Base-by-base conservation (phyloP, 2,329 filamentous ascomycete genomes). In the Phaeosphaeriaceae sp. region DNA sequence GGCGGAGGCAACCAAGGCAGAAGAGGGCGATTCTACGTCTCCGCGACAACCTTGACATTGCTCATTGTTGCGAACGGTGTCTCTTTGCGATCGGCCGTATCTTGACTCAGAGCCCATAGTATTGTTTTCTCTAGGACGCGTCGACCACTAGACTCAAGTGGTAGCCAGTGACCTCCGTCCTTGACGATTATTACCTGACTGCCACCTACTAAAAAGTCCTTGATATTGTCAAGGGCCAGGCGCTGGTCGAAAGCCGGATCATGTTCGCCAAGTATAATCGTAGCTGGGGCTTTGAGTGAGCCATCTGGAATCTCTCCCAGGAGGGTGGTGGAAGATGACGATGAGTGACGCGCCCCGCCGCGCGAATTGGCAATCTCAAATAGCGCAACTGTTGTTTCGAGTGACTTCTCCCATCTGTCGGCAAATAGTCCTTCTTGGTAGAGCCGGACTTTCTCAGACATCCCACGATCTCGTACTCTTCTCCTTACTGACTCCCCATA, bases 151-250 rank as follows among this genome's bases (percentile, higher is more conserved):
- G 67, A 62, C 61, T 84, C 81, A 34, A 81, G 56, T 2, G 81
- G 77, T 41, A 72, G 12, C 62, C 81, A 85, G 66, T 86, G 83
- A 0, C 79, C 81, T 9, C 76, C 77, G 7, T 71, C 64, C 3
- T 79, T 76, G 6, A 85, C 62, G 33, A 79, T 55, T 15, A 82
- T 66, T 3, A 83, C 73, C 58, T 83, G 78, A 46, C 80, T 83
- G 17, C 74, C 73, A 48, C 66, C 71, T 13, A 72, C 70, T 15
- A 84, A 72, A 54, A 80, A 83, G 43, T 82, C 79, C 1, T 73
- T 72, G 18, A 84, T 76, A 0, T 81, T 81, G 43, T 82, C 79
- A 20, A 85, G 64, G 20, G 74, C 77, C 21, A 85, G 66, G 11
- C 71, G 66, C 34, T 66, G 68, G 41, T 82, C 77, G 30, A 85